A percentile compares a stretch with the other conserved stretches of the same genome.
Evolutionary conservation across 306 rosid genomes (phyloP).

Genomic region (Cicer chorassanicum): DNA sequence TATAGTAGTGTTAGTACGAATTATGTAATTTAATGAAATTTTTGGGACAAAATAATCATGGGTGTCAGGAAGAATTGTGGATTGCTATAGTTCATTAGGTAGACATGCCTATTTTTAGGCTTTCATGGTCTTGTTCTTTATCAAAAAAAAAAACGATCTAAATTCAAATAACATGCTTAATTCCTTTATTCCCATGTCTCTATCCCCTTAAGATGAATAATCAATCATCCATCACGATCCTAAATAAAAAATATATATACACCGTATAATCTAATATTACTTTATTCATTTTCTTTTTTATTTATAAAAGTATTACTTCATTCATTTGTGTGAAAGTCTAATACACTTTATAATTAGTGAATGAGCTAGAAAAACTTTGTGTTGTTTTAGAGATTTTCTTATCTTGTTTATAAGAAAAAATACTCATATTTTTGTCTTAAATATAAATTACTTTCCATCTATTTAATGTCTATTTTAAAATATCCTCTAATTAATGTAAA

Average conservation of each 20-base stretch:
- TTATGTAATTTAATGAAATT: neutral
- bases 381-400: neutral
- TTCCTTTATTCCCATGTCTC: conserved; percentile 38
- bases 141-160: conserved; percentile 1
- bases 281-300: no score
- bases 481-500: no score
- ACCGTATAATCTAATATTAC: neutral
- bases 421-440: no score
- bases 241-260: neutral
- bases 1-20: conserved; percentile 42
- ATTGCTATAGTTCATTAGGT: conserved; percentile 43
- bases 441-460: no score
- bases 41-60: conserved; percentile 40
- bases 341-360: neutral
- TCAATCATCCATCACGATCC: conserved; percentile 31
- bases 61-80: conserved; percentile 46
- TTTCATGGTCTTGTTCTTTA: conserved; percentile 44
- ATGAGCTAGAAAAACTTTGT: neutral
- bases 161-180: conserved; percentile 2
- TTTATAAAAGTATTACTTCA: neutral
- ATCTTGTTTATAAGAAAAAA: no score
- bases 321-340: conserved; percentile 23
- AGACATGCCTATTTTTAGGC: conserved; percentile 42
- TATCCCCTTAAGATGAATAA: conserved; percentile 18
- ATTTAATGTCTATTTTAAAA: no score